These are phyloP conservation scores for Russula emetica DNA, from an alignment of 768 basidiomycete species.

Conservation along the genomic window DNA sequence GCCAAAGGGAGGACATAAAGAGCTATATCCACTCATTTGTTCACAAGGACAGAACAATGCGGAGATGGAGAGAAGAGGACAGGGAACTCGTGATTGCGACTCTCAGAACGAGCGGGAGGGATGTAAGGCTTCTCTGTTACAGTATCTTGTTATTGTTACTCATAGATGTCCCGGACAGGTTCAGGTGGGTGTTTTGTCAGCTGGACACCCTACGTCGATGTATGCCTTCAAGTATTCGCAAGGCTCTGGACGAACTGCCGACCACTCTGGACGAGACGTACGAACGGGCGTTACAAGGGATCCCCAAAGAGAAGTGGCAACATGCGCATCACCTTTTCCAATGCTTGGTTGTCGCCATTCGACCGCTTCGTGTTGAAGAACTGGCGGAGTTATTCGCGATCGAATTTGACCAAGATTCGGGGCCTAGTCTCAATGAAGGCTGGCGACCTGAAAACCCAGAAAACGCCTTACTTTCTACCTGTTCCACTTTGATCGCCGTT, in stretches of 20 bases:
- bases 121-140: background rate
- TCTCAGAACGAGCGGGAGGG: background rate
- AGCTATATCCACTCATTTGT: slow-evolving; percentile 1
- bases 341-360: background rate
- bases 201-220: background rate
- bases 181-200: background rate
- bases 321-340: background rate
- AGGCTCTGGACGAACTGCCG: background rate
- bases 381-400: background rate
- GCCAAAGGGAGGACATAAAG: background rate
- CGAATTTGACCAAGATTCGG: background rate
- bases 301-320: background rate
- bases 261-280: background rate
- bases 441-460: slow-evolving; percentile 1
- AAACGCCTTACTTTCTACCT: background rate
- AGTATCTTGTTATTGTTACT: background rate
- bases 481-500: background rate
- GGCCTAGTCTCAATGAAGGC: background rate
- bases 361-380: background rate
- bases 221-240: background rate
- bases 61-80: slow-evolving; percentile 5
- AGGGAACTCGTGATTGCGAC: background rate
- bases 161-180: background rate
- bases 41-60: background rate
- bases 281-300: background rate